phyloP scores from a whole-genome alignment of 176 grass and related monocot genomes.

The Alloteropsis semialata region DNA sequence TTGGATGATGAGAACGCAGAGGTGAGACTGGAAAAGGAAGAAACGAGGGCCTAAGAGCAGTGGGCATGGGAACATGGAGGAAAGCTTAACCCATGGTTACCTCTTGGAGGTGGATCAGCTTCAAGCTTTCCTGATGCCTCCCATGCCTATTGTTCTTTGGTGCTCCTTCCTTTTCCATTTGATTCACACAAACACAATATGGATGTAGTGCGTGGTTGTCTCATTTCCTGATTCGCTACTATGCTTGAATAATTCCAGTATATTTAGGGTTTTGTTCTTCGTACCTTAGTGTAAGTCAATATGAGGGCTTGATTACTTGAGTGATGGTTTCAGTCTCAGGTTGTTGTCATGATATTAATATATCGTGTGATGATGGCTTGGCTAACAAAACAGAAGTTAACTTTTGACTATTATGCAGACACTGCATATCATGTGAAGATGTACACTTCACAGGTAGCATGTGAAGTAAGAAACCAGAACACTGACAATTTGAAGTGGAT shows the following conservation, averaged over 20 bases:
- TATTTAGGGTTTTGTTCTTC: background rate
- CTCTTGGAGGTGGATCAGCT: background rate
- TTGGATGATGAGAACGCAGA: background rate
- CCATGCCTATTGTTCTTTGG: background rate
- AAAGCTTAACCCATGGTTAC: background rate
- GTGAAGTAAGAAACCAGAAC: background rate
- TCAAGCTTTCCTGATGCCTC: background rate
- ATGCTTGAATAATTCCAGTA: background rate
- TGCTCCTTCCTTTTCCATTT: background rate
- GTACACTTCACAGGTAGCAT: background rate
- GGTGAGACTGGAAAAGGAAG: slow-evolving; percentile 18
- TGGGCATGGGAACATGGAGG: slow-evolving; percentile 32
- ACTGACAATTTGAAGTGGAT: background rate
- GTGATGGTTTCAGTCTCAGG: background rate
- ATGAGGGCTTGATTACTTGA: background rate
- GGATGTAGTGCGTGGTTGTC: background rate
- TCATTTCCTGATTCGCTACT: background rate
- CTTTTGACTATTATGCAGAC: background rate
- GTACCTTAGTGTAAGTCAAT: background rate
- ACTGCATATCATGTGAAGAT: background rate
- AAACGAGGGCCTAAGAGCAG: slow-evolving; percentile 23
- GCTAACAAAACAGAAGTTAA: background rate
- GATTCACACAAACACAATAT: background rate
- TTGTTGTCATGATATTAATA: background rate
- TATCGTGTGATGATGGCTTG: background rate